These are phyloP conservation scores for Suhomyces terraborum DNA, from an alignment of 1,139 yeast species.

Conservation along the genomic window DNA sequence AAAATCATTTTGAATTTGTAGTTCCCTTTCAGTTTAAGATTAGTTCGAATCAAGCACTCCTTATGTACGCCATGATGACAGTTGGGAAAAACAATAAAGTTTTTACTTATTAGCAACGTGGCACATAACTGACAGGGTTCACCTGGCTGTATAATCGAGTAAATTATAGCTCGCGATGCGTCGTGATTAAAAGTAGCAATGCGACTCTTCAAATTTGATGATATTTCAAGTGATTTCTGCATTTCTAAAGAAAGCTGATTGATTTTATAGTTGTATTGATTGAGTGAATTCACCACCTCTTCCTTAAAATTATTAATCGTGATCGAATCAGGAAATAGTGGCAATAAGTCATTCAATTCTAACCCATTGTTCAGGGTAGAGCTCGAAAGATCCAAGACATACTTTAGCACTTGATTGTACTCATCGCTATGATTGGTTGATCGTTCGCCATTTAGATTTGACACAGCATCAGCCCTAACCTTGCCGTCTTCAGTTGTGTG, in stretches of 20 bases:
- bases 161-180: conserved; percentile 40
- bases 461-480: conserved; percentile 15
- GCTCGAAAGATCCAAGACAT: conserved; percentile 47
- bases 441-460: conserved; percentile 6
- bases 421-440: conserved; percentile 18
- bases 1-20: conserved; percentile 63
- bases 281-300: conserved; percentile 77
- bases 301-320: conserved; percentile 82
- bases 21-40: conserved; percentile 62
- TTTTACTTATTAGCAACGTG: conserved; percentile 66
- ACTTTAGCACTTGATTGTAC: conserved; percentile 36
- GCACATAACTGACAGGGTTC: conserved; percentile 78
- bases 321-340: conserved; percentile 80
- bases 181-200: conserved; percentile 51
- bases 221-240: conserved; percentile 68
- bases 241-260: conserved; percentile 69
- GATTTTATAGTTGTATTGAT: conserved; percentile 68
- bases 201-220: conserved; percentile 62
- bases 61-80: conserved; percentile 90
- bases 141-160: conserved; percentile 70
- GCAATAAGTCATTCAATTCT: conserved; percentile 78
- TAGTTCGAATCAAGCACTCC: conserved; percentile 71
- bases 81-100: conserved; percentile 77
- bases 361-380: conserved; percentile 29
- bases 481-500: conserved; percentile 2